phyloP scores from a whole-genome alignment of 2,329 filamentous ascomycete genomes.

The Cercospora nicotianae region DNA sequence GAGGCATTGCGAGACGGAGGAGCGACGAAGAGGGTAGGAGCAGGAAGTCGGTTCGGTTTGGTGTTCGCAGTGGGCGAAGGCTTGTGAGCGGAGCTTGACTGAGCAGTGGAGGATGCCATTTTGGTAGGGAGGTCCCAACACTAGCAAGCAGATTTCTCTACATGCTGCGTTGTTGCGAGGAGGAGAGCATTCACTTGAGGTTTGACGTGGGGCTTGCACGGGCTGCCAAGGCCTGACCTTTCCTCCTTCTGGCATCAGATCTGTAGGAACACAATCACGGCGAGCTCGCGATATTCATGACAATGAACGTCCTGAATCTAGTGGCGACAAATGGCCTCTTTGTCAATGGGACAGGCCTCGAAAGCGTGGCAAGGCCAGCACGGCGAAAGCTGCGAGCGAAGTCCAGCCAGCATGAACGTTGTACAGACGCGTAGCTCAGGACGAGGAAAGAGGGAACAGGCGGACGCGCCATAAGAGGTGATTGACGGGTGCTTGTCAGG shows the following conservation, averaged over 20 bases:
- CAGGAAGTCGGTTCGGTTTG: slow-evolving; percentile 60
- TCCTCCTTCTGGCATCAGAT: neutral
- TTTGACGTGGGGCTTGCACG: neutral
- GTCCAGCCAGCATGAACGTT: too few relatives aligned
- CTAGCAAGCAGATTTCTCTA: neutral
- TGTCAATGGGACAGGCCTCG: too few relatives aligned
- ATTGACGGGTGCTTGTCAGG: too few relatives aligned
- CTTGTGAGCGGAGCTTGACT: slow-evolving; percentile 19
- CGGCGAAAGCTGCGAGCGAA: too few relatives aligned
- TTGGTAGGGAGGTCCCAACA: neutral
- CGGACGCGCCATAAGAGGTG: too few relatives aligned
- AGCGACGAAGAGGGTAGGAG: slow-evolving; percentile 77
- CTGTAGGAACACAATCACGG: too few relatives aligned
- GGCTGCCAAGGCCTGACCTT: neutral
- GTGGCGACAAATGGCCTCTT: too few relatives aligned
- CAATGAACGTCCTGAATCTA: too few relatives aligned
- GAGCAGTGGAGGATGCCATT: slow-evolving; percentile 10
- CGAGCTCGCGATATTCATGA: too few relatives aligned
- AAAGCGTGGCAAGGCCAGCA: too few relatives aligned
- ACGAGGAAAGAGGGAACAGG: too few relatives aligned
- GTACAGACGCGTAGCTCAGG: too few relatives aligned
- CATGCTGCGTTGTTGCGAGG: neutral
- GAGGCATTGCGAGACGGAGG: slow-evolving; percentile 73
- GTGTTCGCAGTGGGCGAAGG: slow-evolving; percentile 36
- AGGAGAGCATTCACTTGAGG: slow-evolving; percentile 5